These are phyloP conservation scores for Xanthoceras sorbifolium DNA, from an alignment of 345 rosid genomes.

Conservation along the genomic window DNA sequence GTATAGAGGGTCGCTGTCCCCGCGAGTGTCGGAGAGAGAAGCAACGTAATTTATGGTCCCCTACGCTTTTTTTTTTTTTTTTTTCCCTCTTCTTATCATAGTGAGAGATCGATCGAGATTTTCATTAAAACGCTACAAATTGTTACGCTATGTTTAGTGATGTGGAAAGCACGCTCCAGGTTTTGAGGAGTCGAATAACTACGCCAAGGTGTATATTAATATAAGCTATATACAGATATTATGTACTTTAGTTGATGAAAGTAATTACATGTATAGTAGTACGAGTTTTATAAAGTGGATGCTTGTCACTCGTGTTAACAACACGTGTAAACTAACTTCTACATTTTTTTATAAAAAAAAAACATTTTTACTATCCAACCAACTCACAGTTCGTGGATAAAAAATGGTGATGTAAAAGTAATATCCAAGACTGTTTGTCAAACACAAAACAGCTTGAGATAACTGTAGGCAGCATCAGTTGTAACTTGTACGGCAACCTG, in stretches of 20 bases:
- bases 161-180: conserved; percentile 70
- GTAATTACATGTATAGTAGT: background rate
- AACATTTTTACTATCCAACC: too few relatives aligned
- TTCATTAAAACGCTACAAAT: conserved; percentile 4
- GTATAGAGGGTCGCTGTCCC: conserved; percentile 40
- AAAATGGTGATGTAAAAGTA: too few relatives aligned
- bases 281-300: background rate
- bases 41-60: conserved; percentile 56
- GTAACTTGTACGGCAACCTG: conserved; percentile 13
- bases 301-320: background rate
- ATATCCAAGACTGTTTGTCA: background rate
- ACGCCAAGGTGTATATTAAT: background rate
- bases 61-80: background rate
- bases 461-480: background rate
- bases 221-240: conserved; percentile 4
- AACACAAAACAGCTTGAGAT: background rate
- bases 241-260: background rate
- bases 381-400: too few relatives aligned
- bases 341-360: too few relatives aligned
- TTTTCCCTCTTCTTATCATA: background rate
- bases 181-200: conserved; percentile 22
- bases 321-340: background rate
- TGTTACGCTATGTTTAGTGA: conserved; percentile 33
- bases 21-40: conserved; percentile 47
- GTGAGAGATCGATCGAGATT: background rate